Percentiles rank a stretch among this genome's conserved stretches.
These are phyloP conservation scores for Puccinia sorghi DNA, from an alignment of 1,284 basidiomycete species.

Conservation along the genomic window DNA sequence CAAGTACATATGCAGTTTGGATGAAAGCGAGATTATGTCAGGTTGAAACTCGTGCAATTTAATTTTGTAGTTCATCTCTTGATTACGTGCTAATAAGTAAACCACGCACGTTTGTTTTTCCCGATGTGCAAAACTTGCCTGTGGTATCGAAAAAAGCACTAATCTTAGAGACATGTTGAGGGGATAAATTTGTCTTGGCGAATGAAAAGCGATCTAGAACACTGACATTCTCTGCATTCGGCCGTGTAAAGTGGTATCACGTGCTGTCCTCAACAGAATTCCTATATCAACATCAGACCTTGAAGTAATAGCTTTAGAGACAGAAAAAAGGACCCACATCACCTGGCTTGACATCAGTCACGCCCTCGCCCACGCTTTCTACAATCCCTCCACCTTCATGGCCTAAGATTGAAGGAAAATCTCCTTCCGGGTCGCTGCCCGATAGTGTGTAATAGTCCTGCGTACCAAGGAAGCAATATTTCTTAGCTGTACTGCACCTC, in stretches of 20 bases:
- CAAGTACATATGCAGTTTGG: neutral
- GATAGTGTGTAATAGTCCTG: slow-evolving; percentile 90
- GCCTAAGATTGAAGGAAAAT: slow-evolving; percentile 86
- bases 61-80: neutral
- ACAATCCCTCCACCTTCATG: slow-evolving; percentile 63
- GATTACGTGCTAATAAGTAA: no score
- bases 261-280: slow-evolving; percentile 61
- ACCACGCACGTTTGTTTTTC: slow-evolving; percentile 83
- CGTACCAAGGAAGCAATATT: slow-evolving; percentile 2
- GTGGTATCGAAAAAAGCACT: slow-evolving; percentile 25
- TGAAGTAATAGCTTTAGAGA: neutral
- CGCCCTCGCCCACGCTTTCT: slow-evolving; percentile 90
- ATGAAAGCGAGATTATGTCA: neutral
- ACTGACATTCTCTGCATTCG: slow-evolving; percentile 91
- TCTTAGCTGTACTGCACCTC: neutral
- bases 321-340: slow-evolving; percentile 53
- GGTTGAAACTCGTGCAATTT: neutral
- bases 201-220: neutral
- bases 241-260: slow-evolving; percentile 47
- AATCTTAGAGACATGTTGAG: slow-evolving; percentile 53
- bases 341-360: slow-evolving; percentile 76
- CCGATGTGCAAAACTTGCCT: slow-evolving; percentile 84
- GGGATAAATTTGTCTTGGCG: slow-evolving; percentile 53
- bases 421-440: slow-evolving; percentile 93
- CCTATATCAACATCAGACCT: slow-evolving; percentile 65